Base-by-base conservation (phyloP, 495 filamentous ascomycete genomes). In the Baudoinia panamericana region DNA sequence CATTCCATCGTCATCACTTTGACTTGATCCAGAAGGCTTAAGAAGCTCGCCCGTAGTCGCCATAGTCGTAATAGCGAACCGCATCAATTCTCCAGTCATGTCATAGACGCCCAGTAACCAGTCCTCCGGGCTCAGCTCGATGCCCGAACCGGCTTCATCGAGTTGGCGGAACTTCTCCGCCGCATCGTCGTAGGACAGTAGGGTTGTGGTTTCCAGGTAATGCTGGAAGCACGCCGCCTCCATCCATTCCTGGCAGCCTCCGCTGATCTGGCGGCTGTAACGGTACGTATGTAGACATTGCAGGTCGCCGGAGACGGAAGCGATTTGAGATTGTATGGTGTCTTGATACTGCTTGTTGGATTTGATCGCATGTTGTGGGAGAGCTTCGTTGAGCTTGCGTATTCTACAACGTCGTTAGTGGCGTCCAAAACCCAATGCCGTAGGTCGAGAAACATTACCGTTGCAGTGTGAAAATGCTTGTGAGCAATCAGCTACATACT, bases 21-120 rank as follows among this genome's bases (percentile, higher is more conserved):
- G 3, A 16, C 41, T 1, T 1, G 2, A 6, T 30, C 39, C 16
- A 22, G 23, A 20, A 12, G 33, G 31, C n/a, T n/a, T n/a, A n/a
- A n/a, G n/a, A 35, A 78, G 52, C 18, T 58, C 50, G 13, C 76
- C 77, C 33, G 54, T 67, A 13, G 78, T 74, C 0, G 81, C 81
- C 52, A 84, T 80, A 15, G 72, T 70, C 12, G 82, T 84, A 23
- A 94, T 88, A 0, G 83, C 85, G 60, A 93, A 95, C 21, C 85
- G 70, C 90, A 97, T 97, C 63, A 96, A 69, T 60, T 97, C 90
- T 8, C 90, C 90, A 0, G 81, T 80, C 34, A 95, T 67, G 59
- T 97, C 90, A 50, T 93, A 94, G 6, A 97, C 63, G 4, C 92
- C 90, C 45, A 92, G 79, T 19, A 94, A 51, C 55, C 93, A 96